Percentiles rank a stretch among this genome's conserved stretches.
These are phyloP conservation scores for Malus hybrid DNA, from an alignment of 331 rosid species.

Conservation along the genomic window DNA sequence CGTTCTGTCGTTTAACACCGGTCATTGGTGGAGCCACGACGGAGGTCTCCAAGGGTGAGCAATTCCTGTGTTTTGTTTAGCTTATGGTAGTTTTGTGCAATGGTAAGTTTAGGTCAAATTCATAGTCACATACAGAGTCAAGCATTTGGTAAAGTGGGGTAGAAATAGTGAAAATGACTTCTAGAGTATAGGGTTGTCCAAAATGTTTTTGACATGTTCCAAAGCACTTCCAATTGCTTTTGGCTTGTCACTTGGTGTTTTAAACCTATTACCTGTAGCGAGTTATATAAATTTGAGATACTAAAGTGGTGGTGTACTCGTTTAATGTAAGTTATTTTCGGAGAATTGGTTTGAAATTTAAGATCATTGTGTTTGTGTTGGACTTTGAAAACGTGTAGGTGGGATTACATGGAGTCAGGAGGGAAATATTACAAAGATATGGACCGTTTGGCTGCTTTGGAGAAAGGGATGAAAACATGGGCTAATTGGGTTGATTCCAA, in stretches of 20 bases:
- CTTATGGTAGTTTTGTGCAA: not conserved
- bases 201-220: not conserved
- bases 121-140: not conserved
- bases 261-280: not conserved
- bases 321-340: no score
- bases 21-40: constrained; percentile 91
- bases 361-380: not conserved
- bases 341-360: no score
- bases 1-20: constrained; percentile 79
- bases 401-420: constrained; percentile 87
- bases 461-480: constrained; percentile 81
- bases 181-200: no score
- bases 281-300: no score
- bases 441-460: constrained; percentile 89
- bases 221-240: not conserved
- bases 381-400: constrained; percentile 42
- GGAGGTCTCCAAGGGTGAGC: constrained; percentile 83
- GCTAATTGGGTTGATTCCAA: constrained; percentile 80
- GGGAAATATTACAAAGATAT: constrained; percentile 72
- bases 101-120: not conserved
- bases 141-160: not conserved
- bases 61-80: not conserved
- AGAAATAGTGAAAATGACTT: not conserved
- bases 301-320: not conserved
- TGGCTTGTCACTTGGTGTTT: not conserved